These are phyloP conservation scores for Trametes polyzona DNA, from an alignment of 1,284 basidiomycete species.

Conservation along the genomic window DNA sequence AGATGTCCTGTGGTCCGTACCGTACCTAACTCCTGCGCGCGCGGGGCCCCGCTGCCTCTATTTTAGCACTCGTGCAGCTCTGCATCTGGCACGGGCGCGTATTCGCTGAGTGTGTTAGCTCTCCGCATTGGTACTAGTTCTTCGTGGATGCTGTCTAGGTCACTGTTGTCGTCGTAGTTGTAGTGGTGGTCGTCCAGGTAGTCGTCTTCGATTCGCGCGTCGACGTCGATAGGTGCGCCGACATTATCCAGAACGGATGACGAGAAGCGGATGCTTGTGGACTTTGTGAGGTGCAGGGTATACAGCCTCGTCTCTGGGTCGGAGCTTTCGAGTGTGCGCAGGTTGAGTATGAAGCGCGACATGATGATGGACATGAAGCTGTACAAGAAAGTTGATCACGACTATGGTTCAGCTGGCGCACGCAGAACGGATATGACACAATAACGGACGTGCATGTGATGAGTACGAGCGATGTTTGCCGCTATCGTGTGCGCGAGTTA, in stretches of 20 bases:
- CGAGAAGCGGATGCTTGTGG: conserved; percentile 3
- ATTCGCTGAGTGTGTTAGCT: background rate
- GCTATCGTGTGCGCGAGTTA: background rate
- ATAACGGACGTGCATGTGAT: conserved; percentile 1
- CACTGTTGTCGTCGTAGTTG: background rate
- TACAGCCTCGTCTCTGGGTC: background rate
- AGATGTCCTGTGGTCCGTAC: background rate
- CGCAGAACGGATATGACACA: background rate
- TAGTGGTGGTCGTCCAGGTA: background rate
- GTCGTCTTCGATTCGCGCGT: background rate
- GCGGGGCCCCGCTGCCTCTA: background rate
- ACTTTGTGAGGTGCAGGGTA: background rate
- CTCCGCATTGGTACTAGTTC: background rate
- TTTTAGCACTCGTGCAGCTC: background rate
- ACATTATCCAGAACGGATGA: conserved; percentile 5
- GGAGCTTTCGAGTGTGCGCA: conserved; percentile 1
- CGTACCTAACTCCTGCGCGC: background rate
- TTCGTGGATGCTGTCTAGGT: background rate
- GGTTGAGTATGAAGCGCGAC: conserved; percentile 19
- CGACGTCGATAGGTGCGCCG: conserved; percentile 7
- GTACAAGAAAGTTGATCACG: background rate
- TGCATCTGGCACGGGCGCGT: background rate
- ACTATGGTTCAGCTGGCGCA: background rate
- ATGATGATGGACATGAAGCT: conserved; percentile 15
- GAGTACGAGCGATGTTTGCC: background rate